Evolutionary conservation across 2,329 filamentous ascomycete species (phyloP), one percentile per base, ranked within the genome.

Genomic region (Rhexocercosporidium sp.): DNA sequence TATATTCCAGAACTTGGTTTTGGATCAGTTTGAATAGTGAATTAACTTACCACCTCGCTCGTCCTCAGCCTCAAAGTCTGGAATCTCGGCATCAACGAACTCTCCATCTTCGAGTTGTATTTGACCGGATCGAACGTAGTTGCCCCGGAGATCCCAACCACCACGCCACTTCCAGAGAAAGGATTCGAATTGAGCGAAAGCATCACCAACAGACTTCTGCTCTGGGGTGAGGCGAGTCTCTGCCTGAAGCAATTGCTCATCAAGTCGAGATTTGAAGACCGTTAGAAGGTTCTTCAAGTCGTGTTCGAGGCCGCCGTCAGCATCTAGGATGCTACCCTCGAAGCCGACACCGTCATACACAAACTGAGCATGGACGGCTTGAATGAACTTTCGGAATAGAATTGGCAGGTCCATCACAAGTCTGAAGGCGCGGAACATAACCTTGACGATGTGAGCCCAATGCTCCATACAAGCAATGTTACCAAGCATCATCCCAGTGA

Each of bases 401-500:
- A 68, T 63, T 0, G 87, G 86, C 1, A 78, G 78, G 3, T 75
- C 72, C 25, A 78, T 66, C 0, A 81, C 77, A 1, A 90, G 82
- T 11, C 72, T 70, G 72, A 83, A 82, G 1, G 85, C 82, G 29
- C 82, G 82, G 56, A 90, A 81, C 12, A 88, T 72, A 39, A 88
- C 74, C 57, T 80, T 82, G 46, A 85, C 80, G 68, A 88, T 81
- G 72, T 87, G 82, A 80, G 83, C 86, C 88, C 87, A 90, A 69
- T 90, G 87, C 68, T 88, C 85, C 51, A 88, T 79, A 70, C 87
- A 90, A 9, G 85, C 81, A 49, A 85, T 78, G 74, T 88, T 90
- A 47, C 84, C 83, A 0, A 90, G 82, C 64, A 86, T 81, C 74
- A 85, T 82, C 44, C 87, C 87, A 0, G 83, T 84, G 4, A 90